These are phyloP conservation scores for Vaccinium vitisidaea DNA, from an alignment of 148 eudicot genomes.

Conservation along the genomic window DNA sequence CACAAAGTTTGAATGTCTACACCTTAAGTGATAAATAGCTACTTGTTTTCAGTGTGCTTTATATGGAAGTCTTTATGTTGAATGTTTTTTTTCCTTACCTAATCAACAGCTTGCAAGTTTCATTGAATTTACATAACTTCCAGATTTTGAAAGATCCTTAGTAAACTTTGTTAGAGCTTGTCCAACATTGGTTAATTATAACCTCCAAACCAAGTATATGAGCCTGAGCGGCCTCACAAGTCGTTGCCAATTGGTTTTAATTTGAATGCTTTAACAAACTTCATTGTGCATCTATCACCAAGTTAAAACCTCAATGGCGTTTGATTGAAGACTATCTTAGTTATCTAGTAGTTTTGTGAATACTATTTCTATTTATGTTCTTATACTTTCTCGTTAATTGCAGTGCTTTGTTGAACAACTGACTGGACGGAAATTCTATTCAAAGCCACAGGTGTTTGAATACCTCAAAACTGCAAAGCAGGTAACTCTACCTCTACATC, in stretches of 20 bases:
- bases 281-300: not conserved
- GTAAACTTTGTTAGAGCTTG: too few relatives aligned
- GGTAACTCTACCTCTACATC: not conserved
- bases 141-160: not conserved
- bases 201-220: too few relatives aligned
- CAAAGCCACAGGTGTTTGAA: conserved; percentile 62
- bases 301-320: not conserved
- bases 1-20: not conserved
- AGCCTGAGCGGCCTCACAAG: too few relatives aligned
- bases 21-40: not conserved
- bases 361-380: not conserved
- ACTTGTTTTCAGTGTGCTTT: not conserved
- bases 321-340: not conserved
- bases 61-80: not conserved
- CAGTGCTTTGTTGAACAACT: conserved; percentile 60
- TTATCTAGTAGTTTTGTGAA: not conserved
- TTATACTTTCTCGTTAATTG: conserved; percentile 16
- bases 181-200: too few relatives aligned
- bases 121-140: not conserved
- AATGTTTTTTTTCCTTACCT: not conserved
- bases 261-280: too few relatives aligned
- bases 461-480: conserved; percentile 40
- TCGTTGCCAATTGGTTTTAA: too few relatives aligned
- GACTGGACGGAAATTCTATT: conserved; percentile 56
- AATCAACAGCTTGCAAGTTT: not conserved